A percentile compares a stretch with the other conserved stretches of the same genome.
phyloP scores from a whole-genome alignment of 176 grass and related monocot genomes.

The Triticum turgidum region DNA sequence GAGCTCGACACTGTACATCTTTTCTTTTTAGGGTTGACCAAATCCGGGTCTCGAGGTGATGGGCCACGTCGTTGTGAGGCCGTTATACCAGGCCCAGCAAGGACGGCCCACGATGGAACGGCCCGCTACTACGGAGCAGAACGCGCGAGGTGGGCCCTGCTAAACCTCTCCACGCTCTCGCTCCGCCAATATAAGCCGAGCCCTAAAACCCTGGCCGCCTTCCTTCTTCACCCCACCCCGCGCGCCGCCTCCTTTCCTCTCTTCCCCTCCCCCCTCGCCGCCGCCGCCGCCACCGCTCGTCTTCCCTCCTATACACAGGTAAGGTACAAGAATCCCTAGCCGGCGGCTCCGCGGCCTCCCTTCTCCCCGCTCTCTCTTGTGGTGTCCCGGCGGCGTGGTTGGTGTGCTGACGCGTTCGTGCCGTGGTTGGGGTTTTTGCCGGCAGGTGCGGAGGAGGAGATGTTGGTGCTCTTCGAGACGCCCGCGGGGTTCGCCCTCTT shows the following conservation, averaged over 20 bases:
- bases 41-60: too few species aligned
- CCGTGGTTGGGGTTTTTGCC: not conserved
- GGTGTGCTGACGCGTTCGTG: not conserved
- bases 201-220: not conserved
- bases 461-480: conserved; percentile 87
- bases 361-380: not conserved
- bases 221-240: conserved; percentile 3
- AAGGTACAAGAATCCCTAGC: not conserved
- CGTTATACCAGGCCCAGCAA: not conserved
- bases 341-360: not conserved
- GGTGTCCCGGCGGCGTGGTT: not conserved
- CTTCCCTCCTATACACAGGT: not conserved
- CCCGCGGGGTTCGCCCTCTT: conserved; percentile 92
- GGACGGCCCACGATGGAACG: not conserved
- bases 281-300: not conserved
- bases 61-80: too few species aligned
- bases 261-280: not conserved
- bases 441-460: conserved; percentile 22
- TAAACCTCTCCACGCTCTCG: not conserved
- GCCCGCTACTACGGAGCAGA: not conserved
- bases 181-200: too few species aligned
- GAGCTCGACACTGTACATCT: too few species aligned
- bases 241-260: conserved; percentile 20
- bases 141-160: not conserved
- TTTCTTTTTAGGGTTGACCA: too few species aligned